Evolutionary conservation across 139 green algal genomes (phyloP), one percentile per base, ranked within the genome.

Genomic region (Limnomonas spitsbergensis): DNA sequence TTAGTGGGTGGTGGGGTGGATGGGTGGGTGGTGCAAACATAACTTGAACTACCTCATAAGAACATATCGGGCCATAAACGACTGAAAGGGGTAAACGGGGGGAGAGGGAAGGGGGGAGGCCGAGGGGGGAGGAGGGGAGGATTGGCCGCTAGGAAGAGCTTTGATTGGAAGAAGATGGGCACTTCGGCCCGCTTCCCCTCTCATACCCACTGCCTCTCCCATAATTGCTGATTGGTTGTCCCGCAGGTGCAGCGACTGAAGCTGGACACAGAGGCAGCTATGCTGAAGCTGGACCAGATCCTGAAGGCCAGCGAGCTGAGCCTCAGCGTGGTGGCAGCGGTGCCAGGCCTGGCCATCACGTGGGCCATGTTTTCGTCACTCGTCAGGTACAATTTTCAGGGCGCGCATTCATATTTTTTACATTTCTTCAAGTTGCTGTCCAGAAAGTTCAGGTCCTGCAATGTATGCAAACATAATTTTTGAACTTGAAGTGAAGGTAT

Each of bases 231-330:
- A 27, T 9, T 6, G 6, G 7, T 9, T 54, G 42, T 54, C 29
- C 29, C 34, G 2, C 88, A 97, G 90, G 89, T 97, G 3, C 94
- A 98, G 77, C 93, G 93, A 80, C 75, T 98, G 29, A 98, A 98
- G 86, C 78, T 96, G 66, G 93, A 98, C 81, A 94, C 89, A 24
- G 90, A 97, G 77, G 88, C 80, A 0, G 94, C 94, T 38, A 97
- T 98, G 95, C 82, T 98, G 80, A 88, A 97, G 84, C 84, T 98
- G 80, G 94, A 98, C 78, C 94, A 98, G 81, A 94, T 97, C 53
- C 86, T 97, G 66, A 79, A 82, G 29, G 89, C 93, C 71, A 98
- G 98, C 79, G 90, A 97, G 88, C 86, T 97, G 3, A 93, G 85
- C 77, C 89, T 98, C 39, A 85, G 83, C 1, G 77, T 97, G 20